Base-by-base conservation (phyloP, 1,139 yeast genomes). In the Dujonia santamariae region DNA sequence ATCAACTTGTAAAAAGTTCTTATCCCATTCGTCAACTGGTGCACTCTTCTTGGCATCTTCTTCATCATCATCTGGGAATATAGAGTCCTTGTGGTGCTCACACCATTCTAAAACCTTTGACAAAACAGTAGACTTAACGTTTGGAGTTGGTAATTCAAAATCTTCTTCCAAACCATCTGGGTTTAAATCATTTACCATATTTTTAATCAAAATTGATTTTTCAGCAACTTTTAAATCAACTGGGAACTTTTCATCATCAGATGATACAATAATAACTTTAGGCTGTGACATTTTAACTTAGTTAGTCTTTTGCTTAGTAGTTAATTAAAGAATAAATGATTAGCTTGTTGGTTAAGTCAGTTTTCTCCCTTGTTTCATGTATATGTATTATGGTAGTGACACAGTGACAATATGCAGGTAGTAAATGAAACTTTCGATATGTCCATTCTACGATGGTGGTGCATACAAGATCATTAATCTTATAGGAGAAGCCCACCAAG, bases 21-120 rank as follows among this genome's bases (percentile, higher is more conserved):
- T 86, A 63, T 94, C 98, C 98, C 98, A 94, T 41, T 90, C 95
- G 45, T 85, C 92, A 37, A 92, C 83, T 1, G 92, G 92, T 4
- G 87, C 86, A 4, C 86, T 74, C 50, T 85, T 86, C 52, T 86
- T 85, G 18, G 88, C 78, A 53, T 83, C 92, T 44, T 84, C 94
- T 41, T 80, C 85, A 40, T 83, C 90, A 33, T 80, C 85, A 31
- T 66, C 72, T 15, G 85, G 85, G 61, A 83, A 83, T 19, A 74
- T 74, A 30, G 92, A 85, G 54, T 86, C 86, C 61, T 82, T 85
- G 68, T 94, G 97, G 59, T 92, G 95, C 56, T 87, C 96, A 57
- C 97, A 92, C 95, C 97, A 94, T 59, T 92, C 97, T 39, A 94
- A 72, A 13, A 94, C 95, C 57, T 90, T 90, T 56, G 85, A 79